Evolutionary conservation across 1,284 basidiomycete species (phyloP), one percentile per base, ranked within the genome.

Genomic region (Ustilago tritici): DNA sequence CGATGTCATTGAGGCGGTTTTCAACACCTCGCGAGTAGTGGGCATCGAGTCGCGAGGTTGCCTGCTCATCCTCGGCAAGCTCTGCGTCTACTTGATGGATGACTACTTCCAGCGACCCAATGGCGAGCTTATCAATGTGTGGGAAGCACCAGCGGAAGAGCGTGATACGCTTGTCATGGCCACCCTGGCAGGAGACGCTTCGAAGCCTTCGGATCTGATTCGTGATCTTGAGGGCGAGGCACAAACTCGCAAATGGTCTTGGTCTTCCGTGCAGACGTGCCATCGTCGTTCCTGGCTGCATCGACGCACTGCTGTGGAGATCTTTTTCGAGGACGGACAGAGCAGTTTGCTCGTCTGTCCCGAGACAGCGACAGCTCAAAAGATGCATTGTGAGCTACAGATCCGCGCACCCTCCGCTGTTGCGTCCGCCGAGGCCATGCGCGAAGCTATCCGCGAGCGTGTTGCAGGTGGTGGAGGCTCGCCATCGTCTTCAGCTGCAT

Each of bases 1-100:
- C 4, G 95, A 98, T 84, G 90, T 94, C 3, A 94, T 98, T 46
- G 93, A 96, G 79, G 93, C 93, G n/a, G 92, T 94, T 2, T 90
- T 82, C 73, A 86, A 80, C 67, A 80, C 78, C 10, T 76, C 82
- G 14, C 67, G 84, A 15, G 84, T 84, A 9, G 74, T 84, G 3
- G 81, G 82, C 41, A 81, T 82, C 54, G 80, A 72, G 49, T 74
- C 79, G n/a, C 57, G 81, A 92, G 94, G 94, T 65, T 94, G 95
- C 2, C 88, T 98, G 9, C 88, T 97, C 31, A 95, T 98, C 56
- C 89, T 95, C 32, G 95, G 95, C 17, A 89, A 90, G 59, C 92
- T 90, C 4, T 93, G 95, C 82, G 87, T 98, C 8, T 98, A 98
- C 81, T 92, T 98, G 88, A 88, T 98, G 15, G 95, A 98, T 82